phyloP scores from a whole-genome alignment of 441 rosid species.

The Gossypium davidsonii region DNA sequence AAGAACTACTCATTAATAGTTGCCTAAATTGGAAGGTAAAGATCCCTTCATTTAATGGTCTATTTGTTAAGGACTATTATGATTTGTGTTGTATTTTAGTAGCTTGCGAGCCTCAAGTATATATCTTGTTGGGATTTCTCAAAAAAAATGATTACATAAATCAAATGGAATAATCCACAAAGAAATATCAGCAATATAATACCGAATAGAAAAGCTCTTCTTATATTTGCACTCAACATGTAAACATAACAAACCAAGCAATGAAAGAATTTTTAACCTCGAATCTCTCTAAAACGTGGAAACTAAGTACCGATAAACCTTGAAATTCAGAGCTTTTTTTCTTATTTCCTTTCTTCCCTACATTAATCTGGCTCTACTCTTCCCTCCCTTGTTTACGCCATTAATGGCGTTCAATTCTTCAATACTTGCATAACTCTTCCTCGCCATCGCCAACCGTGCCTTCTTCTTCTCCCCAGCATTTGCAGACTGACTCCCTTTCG shows the following conservation, averaged over 20 bases:
- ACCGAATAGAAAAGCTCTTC: not conserved
- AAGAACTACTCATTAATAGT: not conserved
- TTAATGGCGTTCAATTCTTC: slow-evolving; percentile 62
- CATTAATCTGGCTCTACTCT: slow-evolving; percentile 25
- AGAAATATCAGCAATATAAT: not conserved
- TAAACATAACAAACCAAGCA: not conserved
- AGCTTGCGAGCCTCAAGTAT: no score
- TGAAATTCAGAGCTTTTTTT: not conserved
- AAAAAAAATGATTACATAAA: no score
- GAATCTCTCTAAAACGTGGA: not conserved
- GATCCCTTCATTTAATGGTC: not conserved
- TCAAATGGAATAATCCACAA: not conserved
- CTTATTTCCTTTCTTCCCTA: not conserved
- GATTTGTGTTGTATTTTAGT: no score
- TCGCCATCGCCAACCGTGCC: slow-evolving; percentile 42
- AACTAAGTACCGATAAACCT: slow-evolving; percentile 1
- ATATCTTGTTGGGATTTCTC: no score
- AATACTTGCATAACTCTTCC: slow-evolving; percentile 62
- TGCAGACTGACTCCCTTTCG: slow-evolving; percentile 65
- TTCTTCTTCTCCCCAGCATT: slow-evolving; percentile 66
- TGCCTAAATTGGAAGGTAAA: not conserved
- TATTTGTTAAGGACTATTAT: not conserved
- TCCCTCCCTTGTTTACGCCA: slow-evolving; percentile 35
- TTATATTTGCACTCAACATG: not conserved
- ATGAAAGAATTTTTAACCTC: not conserved